These are phyloP conservation scores for Casaregolazyma lundiana DNA, from an alignment of 1,139 yeast genomes.

Conservation along the genomic window DNA sequence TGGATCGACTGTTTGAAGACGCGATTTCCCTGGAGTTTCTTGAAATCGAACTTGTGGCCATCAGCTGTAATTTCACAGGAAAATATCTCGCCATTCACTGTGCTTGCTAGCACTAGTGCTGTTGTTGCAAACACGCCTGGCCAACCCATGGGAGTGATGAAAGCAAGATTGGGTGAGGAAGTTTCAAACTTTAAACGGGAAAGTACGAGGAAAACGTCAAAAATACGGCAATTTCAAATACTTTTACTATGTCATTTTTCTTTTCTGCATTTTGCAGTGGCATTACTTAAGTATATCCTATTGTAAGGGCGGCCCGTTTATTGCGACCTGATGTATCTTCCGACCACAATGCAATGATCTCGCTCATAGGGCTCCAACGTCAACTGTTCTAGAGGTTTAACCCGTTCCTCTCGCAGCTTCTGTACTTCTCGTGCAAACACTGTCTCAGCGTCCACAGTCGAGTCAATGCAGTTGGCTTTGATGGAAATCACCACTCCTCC, in stretches of 20 bases:
- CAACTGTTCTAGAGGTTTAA: conserved; percentile 97
- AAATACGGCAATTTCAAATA: neutral
- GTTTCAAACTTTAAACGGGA: neutral
- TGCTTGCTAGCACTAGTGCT: neutral
- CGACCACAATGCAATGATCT: conserved; percentile 98
- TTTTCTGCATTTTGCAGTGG: too few species aligned
- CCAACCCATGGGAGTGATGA: neutral
- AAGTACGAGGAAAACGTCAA: too few species aligned
- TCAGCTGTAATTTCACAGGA: conserved; percentile 45
- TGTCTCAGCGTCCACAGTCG: conserved; percentile 98
- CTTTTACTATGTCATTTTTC: too few species aligned
- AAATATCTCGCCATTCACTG: conserved; percentile 29
- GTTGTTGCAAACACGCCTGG: neutral
- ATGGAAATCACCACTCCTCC: conserved; percentile 98
- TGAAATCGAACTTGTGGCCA: conserved; percentile 40
- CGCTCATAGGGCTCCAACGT: conserved; percentile 99
- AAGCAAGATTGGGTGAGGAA: neutral
- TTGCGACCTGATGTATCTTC: conserved; percentile 74
- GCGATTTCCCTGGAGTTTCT: conserved; percentile 46
- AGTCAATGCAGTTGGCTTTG: conserved; percentile 99
- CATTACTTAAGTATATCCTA: too few species aligned
- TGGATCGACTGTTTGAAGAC: conserved; percentile 38
- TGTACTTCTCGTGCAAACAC: conserved; percentile 99
- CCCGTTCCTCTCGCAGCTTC: conserved; percentile 96
- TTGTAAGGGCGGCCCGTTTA: neutral